Conservation (phyloP, 2,329 filamentous ascomycete genomes). For the Penicillium aurantiogriseum region DNA sequence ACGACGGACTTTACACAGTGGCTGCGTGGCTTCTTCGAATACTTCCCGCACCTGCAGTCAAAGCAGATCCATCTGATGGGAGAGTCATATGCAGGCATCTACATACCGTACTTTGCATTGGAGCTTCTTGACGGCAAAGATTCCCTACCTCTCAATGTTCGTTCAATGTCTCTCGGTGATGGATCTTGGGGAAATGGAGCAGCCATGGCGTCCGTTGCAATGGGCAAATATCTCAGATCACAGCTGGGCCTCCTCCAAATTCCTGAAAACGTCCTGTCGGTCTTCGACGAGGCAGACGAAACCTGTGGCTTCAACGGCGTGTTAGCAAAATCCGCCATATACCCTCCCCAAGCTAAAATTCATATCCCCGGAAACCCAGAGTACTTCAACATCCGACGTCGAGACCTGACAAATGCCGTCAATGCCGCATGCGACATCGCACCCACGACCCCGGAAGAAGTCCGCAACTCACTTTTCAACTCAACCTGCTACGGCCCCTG, state of each 20-base stretch:
- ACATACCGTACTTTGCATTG: slow-evolving; percentile 39
- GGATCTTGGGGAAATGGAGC: slow-evolving; percentile 38
- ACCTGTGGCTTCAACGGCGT: slow-evolving; percentile 34
- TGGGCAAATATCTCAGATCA: slow-evolving; percentile 29
- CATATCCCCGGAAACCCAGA: slow-evolving; percentile 34
- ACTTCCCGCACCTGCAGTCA: slow-evolving; percentile 32
- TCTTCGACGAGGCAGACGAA: slow-evolving; percentile 32
- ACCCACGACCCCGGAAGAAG: slow-evolving; percentile 25
- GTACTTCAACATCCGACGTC: slow-evolving; percentile 27
- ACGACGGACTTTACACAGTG: slow-evolving; percentile 33
- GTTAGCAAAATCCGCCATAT: slow-evolving; percentile 27
- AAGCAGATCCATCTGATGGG: slow-evolving; percentile 39
- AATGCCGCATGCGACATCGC: slow-evolving; percentile 25
- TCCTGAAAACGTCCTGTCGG: slow-evolving; percentile 27
- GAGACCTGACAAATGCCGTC: slow-evolving; percentile 13
- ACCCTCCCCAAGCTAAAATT: slow-evolving; percentile 33
- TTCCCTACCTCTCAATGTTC: slow-evolving; percentile 31
- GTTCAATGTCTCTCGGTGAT: slow-evolving; percentile 39
- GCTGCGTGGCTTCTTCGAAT: slow-evolving; percentile 31
- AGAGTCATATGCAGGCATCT: slow-evolving; percentile 41
- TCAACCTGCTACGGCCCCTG: slow-evolving; percentile 38
- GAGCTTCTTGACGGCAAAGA: slow-evolving; percentile 31
- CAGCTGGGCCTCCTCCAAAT: slow-evolving; percentile 27
- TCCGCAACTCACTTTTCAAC: slow-evolving; percentile 34
- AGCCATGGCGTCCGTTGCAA: slow-evolving; percentile 34